Base-by-base conservation (phyloP, 331 rosid species). In the Malus hybrid region DNA sequence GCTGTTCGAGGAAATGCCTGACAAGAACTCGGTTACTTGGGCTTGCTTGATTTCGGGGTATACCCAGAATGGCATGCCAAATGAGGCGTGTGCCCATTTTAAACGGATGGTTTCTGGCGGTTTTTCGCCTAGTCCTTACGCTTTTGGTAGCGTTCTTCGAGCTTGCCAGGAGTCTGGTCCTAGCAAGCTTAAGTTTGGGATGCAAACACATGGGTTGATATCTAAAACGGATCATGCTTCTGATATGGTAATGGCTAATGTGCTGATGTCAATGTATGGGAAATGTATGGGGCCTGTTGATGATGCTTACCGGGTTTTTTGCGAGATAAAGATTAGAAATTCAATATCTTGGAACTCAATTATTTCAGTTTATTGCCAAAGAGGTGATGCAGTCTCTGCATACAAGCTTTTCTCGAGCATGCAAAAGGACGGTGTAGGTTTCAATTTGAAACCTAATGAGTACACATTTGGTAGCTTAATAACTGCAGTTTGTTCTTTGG, bases 331-430 rank as follows among this genome's bases (percentile, higher is more conserved):
- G 65, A 34, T 81, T 14, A 83, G 77, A 74, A 89, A 81, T 80
- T 88, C 87, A 48, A 69, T 77, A 50, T 88, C 98, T 3, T 93
- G 97, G 98, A 93, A 91, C 85, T 88, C 93, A 64, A 85, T 93
- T 70, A 87, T 93, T 83, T 91, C 98, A 1, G 91, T 86, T 55
- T 93, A 86, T 78, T 87, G 91, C 69, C 91, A 81, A 18, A 86
- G 86, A 81, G 94, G 91, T 34, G 89, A 91, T 85, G 81, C 87
- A 70, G 64, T 78, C 77, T 87, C 85, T 74, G 91, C 91, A 76
- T 89, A 88, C 71, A 75, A 77, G 72, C 80, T 91, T 59, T 88
- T 93, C 72, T 87, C 96, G 1, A 66, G 82, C 31, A 86, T 93
- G 97, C 90, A 87, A 79, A 81, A 76, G 82, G 87, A 85, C 67